Base-by-base conservation (phyloP, 2,329 filamentous ascomycete genomes). In the Calcarisporium arbuscula region DNA sequence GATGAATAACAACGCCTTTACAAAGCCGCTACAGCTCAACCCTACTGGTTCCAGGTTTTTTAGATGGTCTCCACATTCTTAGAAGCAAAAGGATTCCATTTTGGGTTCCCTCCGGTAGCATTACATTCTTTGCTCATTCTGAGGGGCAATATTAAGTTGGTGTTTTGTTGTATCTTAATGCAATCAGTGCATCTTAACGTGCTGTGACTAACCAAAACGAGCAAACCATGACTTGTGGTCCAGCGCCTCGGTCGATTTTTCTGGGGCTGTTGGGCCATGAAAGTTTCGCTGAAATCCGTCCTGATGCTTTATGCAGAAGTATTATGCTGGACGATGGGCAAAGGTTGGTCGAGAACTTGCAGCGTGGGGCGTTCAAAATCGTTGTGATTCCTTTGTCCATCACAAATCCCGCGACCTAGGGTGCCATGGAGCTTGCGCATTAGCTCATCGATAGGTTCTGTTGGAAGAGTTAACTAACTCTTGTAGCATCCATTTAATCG, bases 231-330 rank as follows among this genome's bases (percentile, higher is more conserved):
- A 33, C 8, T 25, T 26, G 21, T 10, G 12, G 18, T 8, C 8
- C 12, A 14, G n/a, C 7, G 31, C 8, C 18, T 33, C 21, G 11
- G 25, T 17, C 9, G 31, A 25, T 15, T 16, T 9, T 5, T n/a
- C n/a, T n/a, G n/a, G 27, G 27, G 21, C 11, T 11, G 6, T 25
- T 12, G 15, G 31, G 14, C 19, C 10, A 21, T 8, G 15, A 22
- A 31, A 20, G 12, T 9, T 20, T 31, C 17, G 17, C 29, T 6
- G 23, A 6, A 8, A 31, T 31, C n/a, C 19, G 23, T 20, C 19
- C 20, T 31, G 12, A 31, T 18, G 23, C 29, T 31, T n/a, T 7
- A 31, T 31, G 19, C 19, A 31, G 19, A 31, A 31, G 23, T 31
- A 31, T 17, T n/a, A 17, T n/a, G 11, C 19, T 31, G 7, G 29